Conservation (phyloP, 108 stramenopile genomes). For the Cyclotella choctawhatcheeana region DNA sequence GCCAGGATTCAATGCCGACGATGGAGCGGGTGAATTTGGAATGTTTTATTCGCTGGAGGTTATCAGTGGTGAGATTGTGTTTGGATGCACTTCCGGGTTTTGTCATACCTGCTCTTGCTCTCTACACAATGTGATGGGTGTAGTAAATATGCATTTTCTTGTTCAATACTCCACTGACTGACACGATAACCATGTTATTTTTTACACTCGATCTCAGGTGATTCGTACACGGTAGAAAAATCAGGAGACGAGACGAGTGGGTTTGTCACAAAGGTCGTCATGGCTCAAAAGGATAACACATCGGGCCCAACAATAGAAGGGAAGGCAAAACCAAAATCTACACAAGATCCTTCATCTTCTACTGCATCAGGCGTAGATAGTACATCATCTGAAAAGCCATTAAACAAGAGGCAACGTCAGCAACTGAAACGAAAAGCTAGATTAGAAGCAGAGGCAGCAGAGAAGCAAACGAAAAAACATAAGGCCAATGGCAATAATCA, state of each 20-base stretch:
- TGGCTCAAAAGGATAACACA: constrained; percentile 11
- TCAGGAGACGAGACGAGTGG: constrained; percentile 28
- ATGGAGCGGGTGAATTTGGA: constrained; percentile 38
- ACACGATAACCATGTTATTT: too few relatives aligned
- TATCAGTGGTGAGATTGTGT: constrained; percentile 51
- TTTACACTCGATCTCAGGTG: too few relatives aligned
- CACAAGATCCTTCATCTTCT: too few relatives aligned
- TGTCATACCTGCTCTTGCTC: too few relatives aligned
- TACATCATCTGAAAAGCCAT: neutral
- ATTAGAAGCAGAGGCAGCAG: neutral
- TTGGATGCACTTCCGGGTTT: too few relatives aligned
- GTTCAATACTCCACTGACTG: neutral
- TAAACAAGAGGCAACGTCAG: constrained; percentile 16
- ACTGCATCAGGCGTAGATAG: too few relatives aligned
- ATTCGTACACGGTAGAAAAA: constrained; percentile 57
- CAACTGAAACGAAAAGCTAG: constrained; percentile 15
- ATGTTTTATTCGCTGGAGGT: constrained; percentile 78
- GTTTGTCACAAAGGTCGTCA: constrained; percentile 43
- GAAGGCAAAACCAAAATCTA: too few relatives aligned
- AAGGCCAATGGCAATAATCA: too few relatives aligned
- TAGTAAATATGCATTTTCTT: too few relatives aligned
- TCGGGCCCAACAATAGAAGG: too few relatives aligned
- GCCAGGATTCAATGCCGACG: neutral
- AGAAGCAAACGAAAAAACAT: too few relatives aligned
- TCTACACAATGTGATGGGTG: too few relatives aligned